A percentile compares a stretch with the other conserved stretches of the same genome.
Evolutionary conservation across 192 early-diverging fungal species (phyloP).

Genomic region (Coemansia sp.): DNA sequence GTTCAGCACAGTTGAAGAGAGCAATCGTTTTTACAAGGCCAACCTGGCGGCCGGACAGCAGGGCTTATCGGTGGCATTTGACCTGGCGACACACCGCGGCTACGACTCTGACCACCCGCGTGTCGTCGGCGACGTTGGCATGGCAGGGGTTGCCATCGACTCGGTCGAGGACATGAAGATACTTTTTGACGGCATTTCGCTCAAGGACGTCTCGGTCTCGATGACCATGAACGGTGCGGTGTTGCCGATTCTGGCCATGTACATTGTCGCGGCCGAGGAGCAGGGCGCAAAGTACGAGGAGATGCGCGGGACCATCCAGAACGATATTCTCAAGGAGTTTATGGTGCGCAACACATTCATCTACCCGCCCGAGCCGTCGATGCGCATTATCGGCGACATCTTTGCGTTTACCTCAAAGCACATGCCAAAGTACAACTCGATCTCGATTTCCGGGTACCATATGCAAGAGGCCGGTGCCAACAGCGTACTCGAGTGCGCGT

Average conservation of each 20-base stretch:
- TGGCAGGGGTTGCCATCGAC: conserved; percentile 92
- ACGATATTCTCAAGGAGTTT: conserved; percentile 91
- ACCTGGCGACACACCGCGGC: conserved; percentile 84
- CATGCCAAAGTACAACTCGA: conserved; percentile 94
- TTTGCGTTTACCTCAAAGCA: conserved; percentile 81
- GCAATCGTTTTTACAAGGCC: conserved; percentile 82
- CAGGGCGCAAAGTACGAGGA: conserved; percentile 78
- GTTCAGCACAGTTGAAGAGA: conserved; percentile 90
- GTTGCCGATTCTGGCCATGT: conserved; percentile 85
- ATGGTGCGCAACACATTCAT: conserved; percentile 95
- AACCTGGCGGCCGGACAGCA: conserved; percentile 87
- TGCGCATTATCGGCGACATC: conserved; percentile 88
- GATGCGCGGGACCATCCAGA: conserved; percentile 84
- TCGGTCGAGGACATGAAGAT: conserved; percentile 92
- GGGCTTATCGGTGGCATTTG: conserved; percentile 82
- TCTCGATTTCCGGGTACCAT: conserved; percentile 93
- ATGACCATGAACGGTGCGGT: conserved; percentile 98
- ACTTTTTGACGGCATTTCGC: conserved; percentile 81
- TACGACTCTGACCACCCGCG: conserved; percentile 90
- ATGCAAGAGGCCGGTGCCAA: conserved; percentile 91
- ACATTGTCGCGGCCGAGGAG: conserved; percentile 82
- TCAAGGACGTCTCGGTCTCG: conserved; percentile 86
- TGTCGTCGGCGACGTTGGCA: conserved; percentile 85
- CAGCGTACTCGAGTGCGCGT: conserved; percentile 84
- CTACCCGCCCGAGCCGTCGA: conserved; percentile 86